phyloP scores from a whole-genome alignment of 2,329 filamentous ascomycete genomes.

The Fusarium pininemorale region DNA sequence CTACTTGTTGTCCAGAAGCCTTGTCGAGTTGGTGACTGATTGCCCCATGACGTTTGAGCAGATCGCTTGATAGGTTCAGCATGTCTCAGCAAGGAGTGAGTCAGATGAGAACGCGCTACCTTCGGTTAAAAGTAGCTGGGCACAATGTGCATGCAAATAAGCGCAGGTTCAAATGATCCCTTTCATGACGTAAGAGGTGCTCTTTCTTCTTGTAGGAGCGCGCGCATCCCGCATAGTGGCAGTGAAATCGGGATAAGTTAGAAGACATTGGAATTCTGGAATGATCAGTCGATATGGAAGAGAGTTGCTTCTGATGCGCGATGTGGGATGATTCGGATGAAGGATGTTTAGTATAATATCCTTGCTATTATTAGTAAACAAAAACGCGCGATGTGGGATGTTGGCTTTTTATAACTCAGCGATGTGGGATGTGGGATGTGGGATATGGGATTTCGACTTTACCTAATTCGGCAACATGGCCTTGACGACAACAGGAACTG shows the following conservation, averaged over 20 bases:
- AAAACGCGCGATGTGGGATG: too few species aligned
- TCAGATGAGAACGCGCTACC: not conserved
- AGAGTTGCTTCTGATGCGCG: too few species aligned
- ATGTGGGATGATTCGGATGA: too few species aligned
- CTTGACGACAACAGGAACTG: too few species aligned
- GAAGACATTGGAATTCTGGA: not conserved
- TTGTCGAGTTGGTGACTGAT: not conserved
- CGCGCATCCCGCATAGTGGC: not conserved
- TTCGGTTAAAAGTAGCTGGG: not conserved
- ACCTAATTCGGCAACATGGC: too few species aligned
- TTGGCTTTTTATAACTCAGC: too few species aligned
- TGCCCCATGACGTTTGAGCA: not conserved
- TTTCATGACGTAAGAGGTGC: not conserved
- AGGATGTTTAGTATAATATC: too few species aligned
- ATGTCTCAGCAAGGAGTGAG: rapidly evolving
- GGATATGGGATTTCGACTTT: too few species aligned
- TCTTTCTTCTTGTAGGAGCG: not conserved
- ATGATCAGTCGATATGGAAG: rapidly evolving
- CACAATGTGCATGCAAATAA: not conserved
- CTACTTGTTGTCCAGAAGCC: too few species aligned
- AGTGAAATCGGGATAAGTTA: not conserved
- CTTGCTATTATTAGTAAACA: too few species aligned
- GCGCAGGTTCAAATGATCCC: not conserved
- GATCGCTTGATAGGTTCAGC: not conserved
- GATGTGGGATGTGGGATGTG: too few species aligned